These are phyloP conservation scores for Bruguiera sexangula DNA, from an alignment of 345 rosid species.

Conservation along the genomic window DNA sequence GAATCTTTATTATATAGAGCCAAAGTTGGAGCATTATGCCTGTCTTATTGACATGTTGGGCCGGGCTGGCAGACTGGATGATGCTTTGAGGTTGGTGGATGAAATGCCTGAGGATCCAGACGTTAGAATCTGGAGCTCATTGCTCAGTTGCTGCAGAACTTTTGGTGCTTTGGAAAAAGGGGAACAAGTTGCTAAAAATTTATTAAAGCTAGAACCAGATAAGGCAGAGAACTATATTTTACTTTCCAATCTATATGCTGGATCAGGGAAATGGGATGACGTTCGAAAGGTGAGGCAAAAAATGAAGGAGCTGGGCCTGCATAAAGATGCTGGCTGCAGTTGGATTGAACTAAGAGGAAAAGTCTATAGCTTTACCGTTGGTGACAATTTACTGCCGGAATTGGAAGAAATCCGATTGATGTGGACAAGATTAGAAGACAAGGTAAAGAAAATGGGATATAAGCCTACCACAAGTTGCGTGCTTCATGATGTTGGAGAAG, in stretches of 20 bases:
- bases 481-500: conserved; percentile 54
- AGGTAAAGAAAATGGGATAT: conserved; percentile 47
- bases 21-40: conserved; percentile 63
- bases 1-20: conserved; percentile 31
- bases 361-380: conserved; percentile 46
- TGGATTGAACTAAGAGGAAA: conserved; percentile 64
- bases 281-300: conserved; percentile 50
- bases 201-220: conserved; percentile 50
- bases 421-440: conserved; percentile 43
- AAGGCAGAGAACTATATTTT: conserved; percentile 56
- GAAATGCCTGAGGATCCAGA: conserved; percentile 65
- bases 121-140: conserved; percentile 55
- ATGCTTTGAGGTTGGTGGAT: conserved; percentile 43
- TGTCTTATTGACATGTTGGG: conserved; percentile 71
- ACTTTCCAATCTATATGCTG: conserved; percentile 63
- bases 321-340: conserved; percentile 63
- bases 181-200: conserved; percentile 46
- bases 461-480: conserved; percentile 46
- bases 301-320: conserved; percentile 52
- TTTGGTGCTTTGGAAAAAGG: conserved; percentile 44
- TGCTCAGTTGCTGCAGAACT: conserved; percentile 63
- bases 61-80: conserved; percentile 51
- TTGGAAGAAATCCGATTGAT: conserved; percentile 29
- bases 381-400: conserved; percentile 27
- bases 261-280: conserved; percentile 50